Percentiles rank a stretch among this genome's conserved stretches.
phyloP scores from a whole-genome alignment of 495 filamentous ascomycete genomes.

The Venustampulla echinocandica region DNA sequence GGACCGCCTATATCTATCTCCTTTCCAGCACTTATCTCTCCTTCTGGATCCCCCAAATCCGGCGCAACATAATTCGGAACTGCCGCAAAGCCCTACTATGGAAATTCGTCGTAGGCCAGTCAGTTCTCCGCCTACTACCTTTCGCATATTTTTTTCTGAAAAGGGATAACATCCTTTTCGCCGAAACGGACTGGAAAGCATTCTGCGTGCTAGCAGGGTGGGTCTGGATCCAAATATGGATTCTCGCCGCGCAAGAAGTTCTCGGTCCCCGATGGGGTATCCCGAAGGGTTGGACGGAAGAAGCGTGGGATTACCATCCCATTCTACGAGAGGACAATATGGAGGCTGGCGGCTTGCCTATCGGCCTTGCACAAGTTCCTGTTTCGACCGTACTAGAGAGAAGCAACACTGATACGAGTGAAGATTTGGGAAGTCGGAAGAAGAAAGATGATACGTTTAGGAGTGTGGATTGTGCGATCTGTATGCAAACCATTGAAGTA shows the following conservation, averaged over 20 bases:
- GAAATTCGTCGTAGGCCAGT: slow-evolving; percentile 83
- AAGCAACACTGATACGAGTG: slow-evolving; percentile 3
- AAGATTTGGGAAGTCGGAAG: slow-evolving; percentile 30
- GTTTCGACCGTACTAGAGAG: slow-evolving; percentile 13
- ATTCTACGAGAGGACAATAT: slow-evolving; percentile 76
- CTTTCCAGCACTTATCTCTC: slow-evolving; percentile 70
- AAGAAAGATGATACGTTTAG: slow-evolving; percentile 40
- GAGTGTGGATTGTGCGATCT: slow-evolving; percentile 85
- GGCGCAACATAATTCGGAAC: slow-evolving; percentile 82
- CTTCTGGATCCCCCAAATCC: slow-evolving; percentile 86
- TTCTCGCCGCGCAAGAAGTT: slow-evolving; percentile 69
- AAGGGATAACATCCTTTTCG: slow-evolving; percentile 67
- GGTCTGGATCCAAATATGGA: slow-evolving; percentile 87
- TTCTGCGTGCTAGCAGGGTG: slow-evolving; percentile 60
- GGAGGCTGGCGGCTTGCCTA: slow-evolving; percentile 68
- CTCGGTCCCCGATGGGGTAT: slow-evolving; percentile 71
- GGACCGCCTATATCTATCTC: slow-evolving; percentile 60
- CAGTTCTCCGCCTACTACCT: slow-evolving; percentile 63
- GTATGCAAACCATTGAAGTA: slow-evolving; percentile 82
- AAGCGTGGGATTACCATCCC: slow-evolving; percentile 92
- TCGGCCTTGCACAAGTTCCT: slow-evolving; percentile 48
- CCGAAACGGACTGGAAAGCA: slow-evolving; percentile 56
- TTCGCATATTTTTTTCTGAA: slow-evolving; percentile 74
- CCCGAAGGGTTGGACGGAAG: slow-evolving; percentile 56
- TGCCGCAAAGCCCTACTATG: slow-evolving; percentile 80